Conservation (phyloP, 106 monocot species). For the Alisma plantagoaquatica region DNA sequence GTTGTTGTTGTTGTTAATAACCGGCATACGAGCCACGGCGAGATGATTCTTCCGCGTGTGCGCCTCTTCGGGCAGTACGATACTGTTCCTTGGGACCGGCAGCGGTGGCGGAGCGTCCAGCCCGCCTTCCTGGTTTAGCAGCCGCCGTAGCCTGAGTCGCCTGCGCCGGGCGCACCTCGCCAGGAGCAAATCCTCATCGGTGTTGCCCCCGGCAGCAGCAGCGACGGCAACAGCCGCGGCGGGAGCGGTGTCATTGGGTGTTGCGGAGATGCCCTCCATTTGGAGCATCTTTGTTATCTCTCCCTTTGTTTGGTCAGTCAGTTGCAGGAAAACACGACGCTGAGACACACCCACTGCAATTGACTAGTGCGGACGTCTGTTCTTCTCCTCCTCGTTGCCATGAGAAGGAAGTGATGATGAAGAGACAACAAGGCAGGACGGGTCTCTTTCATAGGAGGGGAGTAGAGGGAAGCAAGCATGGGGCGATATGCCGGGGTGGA, state of each 20-base stretch:
- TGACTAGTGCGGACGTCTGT: no score
- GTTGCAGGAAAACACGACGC: background rate
- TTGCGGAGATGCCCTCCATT: no score
- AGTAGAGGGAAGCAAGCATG: background rate
- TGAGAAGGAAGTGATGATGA: no score
- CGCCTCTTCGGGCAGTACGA: background rate
- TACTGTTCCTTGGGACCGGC: no score
- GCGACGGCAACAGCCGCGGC: background rate
- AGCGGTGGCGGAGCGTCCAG: background rate
- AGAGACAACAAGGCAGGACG: no score
- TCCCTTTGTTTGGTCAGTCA: background rate
- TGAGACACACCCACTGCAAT: background rate
- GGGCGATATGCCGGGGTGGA: background rate
- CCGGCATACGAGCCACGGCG: background rate
- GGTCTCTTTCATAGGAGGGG: no score
- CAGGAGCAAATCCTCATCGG: background rate
- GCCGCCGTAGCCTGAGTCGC: background rate
- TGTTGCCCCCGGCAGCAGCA: background rate
- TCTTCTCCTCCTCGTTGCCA: no score
- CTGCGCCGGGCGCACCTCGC: background rate
- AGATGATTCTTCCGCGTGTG: background rate
- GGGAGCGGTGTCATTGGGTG: background rate
- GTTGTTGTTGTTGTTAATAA: no score
- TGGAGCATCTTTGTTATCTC: no score
- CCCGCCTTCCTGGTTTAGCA: background rate